Evolutionary conservation across 306 rosid genomes (phyloP), one percentile per base, ranked within the genome.

Genomic region (Quercus dentata): DNA sequence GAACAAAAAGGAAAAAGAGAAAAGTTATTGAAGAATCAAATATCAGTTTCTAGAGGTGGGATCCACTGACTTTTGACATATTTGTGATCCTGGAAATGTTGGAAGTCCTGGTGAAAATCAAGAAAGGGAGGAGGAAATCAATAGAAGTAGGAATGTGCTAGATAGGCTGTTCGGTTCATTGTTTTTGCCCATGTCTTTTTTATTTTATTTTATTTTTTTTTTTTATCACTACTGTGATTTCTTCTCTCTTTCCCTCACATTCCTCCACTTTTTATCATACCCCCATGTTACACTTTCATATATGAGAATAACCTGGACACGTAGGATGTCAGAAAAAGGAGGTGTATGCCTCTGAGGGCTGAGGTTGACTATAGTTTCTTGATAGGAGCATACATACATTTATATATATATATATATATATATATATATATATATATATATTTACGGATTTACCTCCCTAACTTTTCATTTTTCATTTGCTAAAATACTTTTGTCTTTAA

Each of bases 31-130:
- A n/a, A 8, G 27, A 19, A 19, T 68, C 25, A 68, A 68, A 19
- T n/a, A 19, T 33, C 72, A 35, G 25, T 68, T 68, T 68, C 52
- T 35, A 33, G 72, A 19, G 8, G 52, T 68, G 72, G 70, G 72
- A 67, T 64, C 72, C 72, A 30, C 52, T 10, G 41, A n/a, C 72
- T 19, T 33, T 27, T 35, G 72, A 68, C n/a, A 68, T 68, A 35
- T 9, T 12, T 61, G 67, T 12, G 27, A n/a, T 18, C 23, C 5
- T 33, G 51, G 72, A 35, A 33, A 35, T 67, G 72, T 35, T 3
- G 8, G 19, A 49, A 8, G 17, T 18, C 5, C 15, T 10, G 52
- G 52, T 6, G 11, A 17, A 46, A 13, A 10, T 33, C 11, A n/a
- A 35, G 17, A 3, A 33, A 18, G 52, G 30, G 12, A 6, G 65